Base-by-base conservation (phyloP, 2,329 filamentous ascomycete genomes). In the Colletotrichum sp. region DNA sequence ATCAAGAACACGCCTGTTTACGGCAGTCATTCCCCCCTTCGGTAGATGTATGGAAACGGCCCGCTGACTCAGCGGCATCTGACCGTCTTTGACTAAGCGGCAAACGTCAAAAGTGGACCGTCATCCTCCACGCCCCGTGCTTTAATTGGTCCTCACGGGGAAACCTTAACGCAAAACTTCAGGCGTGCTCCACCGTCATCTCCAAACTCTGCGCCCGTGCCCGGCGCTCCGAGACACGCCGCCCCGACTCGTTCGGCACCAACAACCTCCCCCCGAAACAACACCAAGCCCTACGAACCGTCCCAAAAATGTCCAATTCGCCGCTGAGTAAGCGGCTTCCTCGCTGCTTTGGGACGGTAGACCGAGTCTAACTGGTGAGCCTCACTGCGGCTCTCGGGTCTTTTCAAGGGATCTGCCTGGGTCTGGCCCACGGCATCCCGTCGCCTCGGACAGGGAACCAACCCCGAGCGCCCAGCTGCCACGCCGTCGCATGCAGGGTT, bases 1-100 rank as follows among this genome's bases (percentile, higher is more conserved):
- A 18, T 68, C n/a, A 32, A 49, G 64, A 69, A 52, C 26, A 60
- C 39, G 30, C 32, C 59, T 68, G 59, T 24, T 15, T 32, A 15
- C 24, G 44, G 44, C 32, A 36, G n/a, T 34, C 39, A 71, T 73
- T 72, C 68, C 69, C 59, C 55, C 73, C 64, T 49, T 65, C 28
- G 73, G 34, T 76, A 24, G 30, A 76, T 68, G 73, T 76, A 73
- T 49, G 32, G 32, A 65, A 69, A 28, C 15, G n/a, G 44, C 28
- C 73, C 73, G 64, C 73, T 76, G 70, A 76, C 57, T 73, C 73
- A 73, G 73, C 73, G 73, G 73, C 34, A 8, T 1, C 1, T 1
- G 8, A 7, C 0, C 0, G 0, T 0, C 0, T 0, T 0, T 76
- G 26, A 76, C 64, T 76, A 73, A 76, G 73, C 73, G 73, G 73